Evolutionary conservation across 2,329 filamentous ascomycete species (phyloP), one percentile per base, ranked within the genome.

Genomic region (Fusarium chlamydosporum): DNA sequence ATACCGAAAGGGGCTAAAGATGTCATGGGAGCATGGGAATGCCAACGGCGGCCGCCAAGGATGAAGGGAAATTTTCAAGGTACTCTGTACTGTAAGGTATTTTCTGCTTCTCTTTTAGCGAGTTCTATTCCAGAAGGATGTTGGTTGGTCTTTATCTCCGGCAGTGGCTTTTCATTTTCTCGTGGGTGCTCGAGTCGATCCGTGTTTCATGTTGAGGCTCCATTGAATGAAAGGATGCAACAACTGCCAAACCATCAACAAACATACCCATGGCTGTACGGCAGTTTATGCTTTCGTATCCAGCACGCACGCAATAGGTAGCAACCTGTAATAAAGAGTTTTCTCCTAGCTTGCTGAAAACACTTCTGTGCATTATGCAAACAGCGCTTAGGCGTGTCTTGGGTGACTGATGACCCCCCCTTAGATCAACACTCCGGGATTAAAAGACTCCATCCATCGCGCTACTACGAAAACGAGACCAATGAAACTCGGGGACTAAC

Each of bases 401-500:
- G 40, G 29, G 57, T 33, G 61, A 41, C 47, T 45, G 46, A 47
- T 37, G 31, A 40, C 62, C 67, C 62, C 62, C 67, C 62, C 47
- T 47, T 66, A 46, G 62, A 62, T 61, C 62, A 65, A 23, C 42
- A 41, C 31, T 18, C 42, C 52, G 37, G 42, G 51, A 67, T 55
- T 33, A 31, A 37, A 11, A 15, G 8, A 27, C 46, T 43, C 61
- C 61, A 50, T 68, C 8, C 26, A 38, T 46, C 10, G 38, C 61
- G 27, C 35, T 47, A 41, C 47, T 26, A 1, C 37, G n/a, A n/a
- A 18, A 20, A 35, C n/a, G 15, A 27, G 23, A 27, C 67, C 67
- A 70, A 70, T 70, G 16, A 60, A 34, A 43, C 34, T 9, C 33
- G 40, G 16, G 15, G 37, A 59, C 61, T 46, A 67, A 63, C 16